Evolutionary conservation across 768 basidiomycete species (phyloP), one percentile per base, ranked within the genome.

Genomic region (Ramaria sp.): DNA sequence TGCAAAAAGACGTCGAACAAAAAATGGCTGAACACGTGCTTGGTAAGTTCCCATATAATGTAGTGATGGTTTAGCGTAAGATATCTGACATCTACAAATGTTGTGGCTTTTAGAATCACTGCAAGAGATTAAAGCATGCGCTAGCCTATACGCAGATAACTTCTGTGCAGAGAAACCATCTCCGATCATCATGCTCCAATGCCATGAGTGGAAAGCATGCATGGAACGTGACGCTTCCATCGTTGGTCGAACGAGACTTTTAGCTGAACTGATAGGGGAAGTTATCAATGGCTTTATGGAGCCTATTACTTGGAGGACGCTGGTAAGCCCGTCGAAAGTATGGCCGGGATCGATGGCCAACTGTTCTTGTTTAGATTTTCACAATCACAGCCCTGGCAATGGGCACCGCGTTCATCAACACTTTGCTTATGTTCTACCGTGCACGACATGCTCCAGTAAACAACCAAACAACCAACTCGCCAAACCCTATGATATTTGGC

Each of bases 241-340:
- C 38, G 80, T 94, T 39, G 91, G 91, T 1, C 86, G 91, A 56
- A 89, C 92, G 56, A 83, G 80, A 62, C 85, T 99, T 60, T 83
- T 88, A 42, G 93, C 94, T 55, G 92, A 97, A 73, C 81, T 96
- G 55, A 84, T 98, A 67, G 95, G 91, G 50, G 94, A 96, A 64
- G 87, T 97, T 42, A 83, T 97, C 58, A 96, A 97, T 65, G 83
- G 90, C 1, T 99, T 99, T 64, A 88, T 98, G 13, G 95, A 99
- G 64, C 87, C 88, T 48, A 94, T 99, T 69, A 92, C 87, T 66
- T 97, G 93, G 91, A 96, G 94, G 71, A 93, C 93, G 12, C 71
- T 97, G 67, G 95, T 90, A 58, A 68, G 87, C 70, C 27, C 53
- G 37, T 18, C 15, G 20, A 8, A 18, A 2, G 13, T 15, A 7